phyloP scores from a whole-genome alignment of 2,329 filamentous ascomycete species.

The Zymoseptoria crescenta region DNA sequence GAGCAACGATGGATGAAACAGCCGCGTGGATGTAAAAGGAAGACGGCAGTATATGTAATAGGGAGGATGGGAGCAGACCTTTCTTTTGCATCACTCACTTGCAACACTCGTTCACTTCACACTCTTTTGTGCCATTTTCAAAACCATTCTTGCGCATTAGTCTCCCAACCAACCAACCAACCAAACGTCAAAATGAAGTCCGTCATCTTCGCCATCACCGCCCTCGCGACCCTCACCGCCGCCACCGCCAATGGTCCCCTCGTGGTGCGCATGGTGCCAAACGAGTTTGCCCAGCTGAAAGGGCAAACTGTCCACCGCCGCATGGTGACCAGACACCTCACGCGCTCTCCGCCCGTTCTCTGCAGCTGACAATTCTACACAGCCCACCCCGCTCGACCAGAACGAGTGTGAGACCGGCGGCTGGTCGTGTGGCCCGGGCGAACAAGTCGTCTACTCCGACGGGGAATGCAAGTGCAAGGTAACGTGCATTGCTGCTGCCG shows the following conservation, averaged over 20 bases:
- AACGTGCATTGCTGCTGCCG: background rate
- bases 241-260: background rate
- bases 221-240: background rate
- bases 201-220: background rate
- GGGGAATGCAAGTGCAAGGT: too few species aligned
- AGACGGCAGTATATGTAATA: too few species aligned
- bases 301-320: background rate
- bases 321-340: background rate
- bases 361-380: background rate
- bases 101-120: background rate
- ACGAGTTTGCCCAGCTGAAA: background rate
- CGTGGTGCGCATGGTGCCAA: background rate
- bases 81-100: too few species aligned
- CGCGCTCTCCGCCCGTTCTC: background rate
- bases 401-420: background rate
- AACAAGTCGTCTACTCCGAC: background rate
- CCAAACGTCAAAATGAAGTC: background rate
- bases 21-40: too few species aligned
- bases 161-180: background rate
- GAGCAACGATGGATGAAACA: too few species aligned
- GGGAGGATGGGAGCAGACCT: too few species aligned
- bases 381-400: background rate
- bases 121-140: background rate
- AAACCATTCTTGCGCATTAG: background rate
- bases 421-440: background rate